Conservation (phyloP, 257 asterid species). For the Misopates orontium region DNA sequence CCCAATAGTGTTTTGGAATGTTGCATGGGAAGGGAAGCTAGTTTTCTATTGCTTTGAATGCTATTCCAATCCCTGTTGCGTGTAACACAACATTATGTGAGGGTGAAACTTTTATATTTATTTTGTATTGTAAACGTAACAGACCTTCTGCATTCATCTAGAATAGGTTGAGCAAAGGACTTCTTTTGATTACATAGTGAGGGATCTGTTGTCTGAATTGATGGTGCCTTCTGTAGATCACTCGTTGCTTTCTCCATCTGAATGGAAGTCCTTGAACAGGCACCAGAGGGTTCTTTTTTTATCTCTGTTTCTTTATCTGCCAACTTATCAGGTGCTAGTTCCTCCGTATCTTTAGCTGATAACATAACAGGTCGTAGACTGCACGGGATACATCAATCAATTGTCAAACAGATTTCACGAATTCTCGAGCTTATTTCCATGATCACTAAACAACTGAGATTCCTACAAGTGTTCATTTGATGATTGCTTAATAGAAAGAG, state of each 20-base stretch:
- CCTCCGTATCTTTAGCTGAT: conserved; percentile 40
- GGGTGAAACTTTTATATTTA: conserved; percentile 19
- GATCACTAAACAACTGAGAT: conserved; percentile 7
- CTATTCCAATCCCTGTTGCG: conserved; percentile 39
- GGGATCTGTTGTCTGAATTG: conserved; percentile 41
- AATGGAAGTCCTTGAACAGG: conserved; percentile 45
- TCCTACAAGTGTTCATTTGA: neutral
- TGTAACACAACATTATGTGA: conserved; percentile 19
- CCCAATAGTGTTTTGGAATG: conserved; percentile 36
- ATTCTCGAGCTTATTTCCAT: neutral
- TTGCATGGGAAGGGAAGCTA: conserved; percentile 39
- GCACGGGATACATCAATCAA: conserved; percentile 31
- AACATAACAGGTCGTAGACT: conserved; percentile 43
- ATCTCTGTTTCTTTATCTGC: conserved; percentile 43
- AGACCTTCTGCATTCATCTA: conserved; percentile 46
- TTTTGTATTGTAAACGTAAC: conserved; percentile 21
- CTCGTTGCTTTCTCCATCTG: conserved; percentile 45
- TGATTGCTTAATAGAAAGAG: conserved; percentile 16
- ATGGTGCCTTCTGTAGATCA: conserved; percentile 29
- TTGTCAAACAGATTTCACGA: conserved; percentile 13
- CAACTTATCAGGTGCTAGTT: conserved; percentile 34
- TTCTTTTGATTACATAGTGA: conserved; percentile 36
- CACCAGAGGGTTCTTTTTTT: conserved; percentile 39
- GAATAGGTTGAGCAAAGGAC: conserved; percentile 37
- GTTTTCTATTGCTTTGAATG: conserved; percentile 35